Evolutionary conservation across 495 filamentous ascomycete genomes (phyloP), one percentile per base, ranked within the genome.

Genomic region (Penicillium desertorum): DNA sequence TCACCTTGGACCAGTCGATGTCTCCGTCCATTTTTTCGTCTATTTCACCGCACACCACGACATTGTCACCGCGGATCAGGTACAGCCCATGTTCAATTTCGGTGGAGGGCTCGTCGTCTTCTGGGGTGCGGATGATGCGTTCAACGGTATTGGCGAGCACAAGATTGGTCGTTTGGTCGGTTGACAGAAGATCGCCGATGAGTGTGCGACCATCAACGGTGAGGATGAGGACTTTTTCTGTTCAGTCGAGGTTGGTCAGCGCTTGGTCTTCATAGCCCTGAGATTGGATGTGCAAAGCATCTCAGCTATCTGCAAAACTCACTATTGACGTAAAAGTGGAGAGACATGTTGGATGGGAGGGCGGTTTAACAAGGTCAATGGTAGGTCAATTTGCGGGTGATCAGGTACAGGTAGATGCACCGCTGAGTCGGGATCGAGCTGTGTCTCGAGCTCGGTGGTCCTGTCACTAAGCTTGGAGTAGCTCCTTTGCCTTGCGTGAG

Each of bases 181-280:
- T 89, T n/a, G 88, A 88, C 42, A 93, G 75, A 20, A 98, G 86
- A 2, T 76, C 88, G 29, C 94, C 94, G 52, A 89, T 84, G 39
- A 98, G 79, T 16, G 86, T 95, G 62, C 94, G 89, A 51, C 93
- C 94, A 73, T 98, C 95, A 58, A 88, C 87, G 44, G 94, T 98
- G 63, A 98, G 78, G 64, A 98, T 86, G 48, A 91, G 81, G 50
- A 98, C 90, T 69, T 89, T 93, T 70, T 96, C 94, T 98, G 68
- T 43, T 49, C 17, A 19, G 55, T 9, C 16, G 6, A 30, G 20
- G 2, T 17, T 44, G n/a, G 27, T 60, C 64, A 61, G 69, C 58
- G 73, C 73, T 67, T 70, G 64, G 16, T 17, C 22, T 11, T 1
- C 42, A 5, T 39, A 11, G 8, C 23, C 23, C 23, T 25, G n/a